phyloP scores from a whole-genome alignment of 1,139 yeast genomes.

The Magnusiomyces ingens region DNA sequence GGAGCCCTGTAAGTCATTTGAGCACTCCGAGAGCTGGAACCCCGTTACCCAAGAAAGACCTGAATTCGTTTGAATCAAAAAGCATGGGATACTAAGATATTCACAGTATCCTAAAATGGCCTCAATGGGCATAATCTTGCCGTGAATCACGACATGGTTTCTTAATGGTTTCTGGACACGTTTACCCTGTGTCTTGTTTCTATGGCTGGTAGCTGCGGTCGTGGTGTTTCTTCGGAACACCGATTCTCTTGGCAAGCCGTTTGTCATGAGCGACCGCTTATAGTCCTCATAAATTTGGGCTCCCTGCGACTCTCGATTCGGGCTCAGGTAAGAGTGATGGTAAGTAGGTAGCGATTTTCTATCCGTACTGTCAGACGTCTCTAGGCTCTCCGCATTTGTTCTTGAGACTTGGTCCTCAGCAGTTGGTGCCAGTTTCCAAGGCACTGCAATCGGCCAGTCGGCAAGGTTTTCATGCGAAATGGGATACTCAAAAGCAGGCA shows the following conservation, averaged over 20 bases:
- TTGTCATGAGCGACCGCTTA: too few relatives aligned
- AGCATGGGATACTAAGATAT: conserved; percentile 3
- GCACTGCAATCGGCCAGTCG: not conserved
- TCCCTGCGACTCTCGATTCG: too few relatives aligned
- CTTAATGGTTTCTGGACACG: not conserved
- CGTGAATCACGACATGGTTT: conserved; percentile 2
- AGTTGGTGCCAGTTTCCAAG: not conserved
- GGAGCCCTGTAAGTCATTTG: not conserved
- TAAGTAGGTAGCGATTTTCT: too few relatives aligned
- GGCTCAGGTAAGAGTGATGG: too few relatives aligned
- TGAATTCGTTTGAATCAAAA: not conserved
- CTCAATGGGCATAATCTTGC: not conserved
- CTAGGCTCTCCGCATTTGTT: too few relatives aligned
- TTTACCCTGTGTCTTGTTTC: too few relatives aligned
- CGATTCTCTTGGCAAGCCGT: too few relatives aligned
- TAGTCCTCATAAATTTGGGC: too few relatives aligned
- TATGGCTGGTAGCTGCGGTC: too few relatives aligned
- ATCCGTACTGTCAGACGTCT: too few relatives aligned
- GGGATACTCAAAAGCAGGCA: not conserved
- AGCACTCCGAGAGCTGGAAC: not conserved
- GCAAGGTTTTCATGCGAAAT: not conserved
- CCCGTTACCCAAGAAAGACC: conserved; percentile 5
- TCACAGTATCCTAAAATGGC: conserved; percentile 2
- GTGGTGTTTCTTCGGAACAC: too few relatives aligned
- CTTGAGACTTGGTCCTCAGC: too few relatives aligned